Percentiles rank a stretch among this genome's conserved stretches.
These are phyloP conservation scores for Tribonema minus DNA, from an alignment of 108 stramenopile genomes.

Conservation along the genomic window DNA sequence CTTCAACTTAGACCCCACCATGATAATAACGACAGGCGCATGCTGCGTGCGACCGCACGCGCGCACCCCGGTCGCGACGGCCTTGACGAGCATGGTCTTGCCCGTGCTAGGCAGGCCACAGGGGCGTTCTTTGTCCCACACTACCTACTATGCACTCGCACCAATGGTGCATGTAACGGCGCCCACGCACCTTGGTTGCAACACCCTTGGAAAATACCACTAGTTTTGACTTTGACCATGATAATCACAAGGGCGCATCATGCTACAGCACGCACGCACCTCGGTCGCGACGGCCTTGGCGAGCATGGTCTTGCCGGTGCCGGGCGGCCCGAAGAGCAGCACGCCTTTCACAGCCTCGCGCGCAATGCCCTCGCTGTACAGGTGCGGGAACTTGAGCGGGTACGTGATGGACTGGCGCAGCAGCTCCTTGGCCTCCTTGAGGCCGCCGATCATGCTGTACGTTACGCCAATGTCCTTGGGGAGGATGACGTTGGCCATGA, in stretches of 20 bases:
- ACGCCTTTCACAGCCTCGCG: constrained; percentile 74
- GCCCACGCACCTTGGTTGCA: no score
- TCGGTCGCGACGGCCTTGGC: constrained; percentile 98
- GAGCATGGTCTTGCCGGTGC: not conserved
- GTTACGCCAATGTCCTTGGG: constrained; percentile 83
- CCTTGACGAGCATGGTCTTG: constrained; percentile 79
- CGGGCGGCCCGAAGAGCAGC: constrained; percentile 86
- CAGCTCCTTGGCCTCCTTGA: constrained; percentile 82
- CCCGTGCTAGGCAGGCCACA: constrained; percentile 39
- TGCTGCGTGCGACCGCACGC: no score
- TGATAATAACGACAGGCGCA: no score
- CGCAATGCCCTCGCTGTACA: constrained; percentile 80
- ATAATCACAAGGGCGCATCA: no score
- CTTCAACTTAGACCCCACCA: no score
- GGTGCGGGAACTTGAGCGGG: constrained; percentile 86
- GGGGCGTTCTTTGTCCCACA: no score
- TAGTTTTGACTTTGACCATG: no score
- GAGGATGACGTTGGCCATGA: constrained; percentile 31
- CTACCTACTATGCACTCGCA: no score
- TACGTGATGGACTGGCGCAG: constrained; percentile 90
- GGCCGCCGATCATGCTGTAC: constrained; percentile 91
- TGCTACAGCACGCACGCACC: no score
- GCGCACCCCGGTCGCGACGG: constrained; percentile 81
- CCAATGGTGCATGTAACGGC: not conserved
- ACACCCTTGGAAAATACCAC: no score